phyloP scores from a whole-genome alignment of 345 rosid genomes.

The Salix suchowensis region DNA sequence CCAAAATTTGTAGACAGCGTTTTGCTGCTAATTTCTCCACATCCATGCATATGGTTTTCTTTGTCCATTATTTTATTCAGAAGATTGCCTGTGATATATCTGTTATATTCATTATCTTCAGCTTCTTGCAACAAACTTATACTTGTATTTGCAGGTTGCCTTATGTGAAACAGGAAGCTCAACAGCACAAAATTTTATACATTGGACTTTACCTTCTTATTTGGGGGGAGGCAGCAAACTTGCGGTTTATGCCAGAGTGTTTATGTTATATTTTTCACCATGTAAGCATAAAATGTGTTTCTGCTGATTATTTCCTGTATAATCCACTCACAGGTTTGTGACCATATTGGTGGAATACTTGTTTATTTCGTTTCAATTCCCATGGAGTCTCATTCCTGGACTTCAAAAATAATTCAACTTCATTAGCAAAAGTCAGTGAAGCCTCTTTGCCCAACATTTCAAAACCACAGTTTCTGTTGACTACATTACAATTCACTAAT shows the following conservation, averaged over 20 bases:
- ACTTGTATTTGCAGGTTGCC: slow-evolving; percentile 61
- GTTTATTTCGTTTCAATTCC: background rate
- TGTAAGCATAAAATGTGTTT: slow-evolving; percentile 43
- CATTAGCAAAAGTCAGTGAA: background rate
- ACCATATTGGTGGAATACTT: background rate
- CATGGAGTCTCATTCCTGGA: background rate
- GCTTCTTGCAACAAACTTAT: slow-evolving; percentile 16
- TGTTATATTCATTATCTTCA: slow-evolving; percentile 5
- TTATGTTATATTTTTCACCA: slow-evolving; percentile 90
- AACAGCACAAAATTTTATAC: slow-evolving; percentile 76
- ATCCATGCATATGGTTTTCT: background rate
- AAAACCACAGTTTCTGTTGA: background rate
- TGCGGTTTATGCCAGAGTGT: slow-evolving; percentile 95
- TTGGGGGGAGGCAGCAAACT: slow-evolving; percentile 97
- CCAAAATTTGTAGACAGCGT: background rate
- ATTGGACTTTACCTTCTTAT: slow-evolving; percentile 91
- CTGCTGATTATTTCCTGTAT: background rate
- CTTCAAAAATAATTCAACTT: background rate
- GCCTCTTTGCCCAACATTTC: background rate
- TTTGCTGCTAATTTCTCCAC: background rate
- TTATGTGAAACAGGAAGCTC: slow-evolving; percentile 64
- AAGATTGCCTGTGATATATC: background rate
- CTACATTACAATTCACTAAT: background rate
- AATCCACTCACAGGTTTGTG: background rate
- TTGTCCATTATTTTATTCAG: background rate